A percentile compares a stretch with the other conserved stretches of the same genome.
phyloP scores from a whole-genome alignment of 495 filamentous ascomycete genomes.

The Neurospora sp. region DNA sequence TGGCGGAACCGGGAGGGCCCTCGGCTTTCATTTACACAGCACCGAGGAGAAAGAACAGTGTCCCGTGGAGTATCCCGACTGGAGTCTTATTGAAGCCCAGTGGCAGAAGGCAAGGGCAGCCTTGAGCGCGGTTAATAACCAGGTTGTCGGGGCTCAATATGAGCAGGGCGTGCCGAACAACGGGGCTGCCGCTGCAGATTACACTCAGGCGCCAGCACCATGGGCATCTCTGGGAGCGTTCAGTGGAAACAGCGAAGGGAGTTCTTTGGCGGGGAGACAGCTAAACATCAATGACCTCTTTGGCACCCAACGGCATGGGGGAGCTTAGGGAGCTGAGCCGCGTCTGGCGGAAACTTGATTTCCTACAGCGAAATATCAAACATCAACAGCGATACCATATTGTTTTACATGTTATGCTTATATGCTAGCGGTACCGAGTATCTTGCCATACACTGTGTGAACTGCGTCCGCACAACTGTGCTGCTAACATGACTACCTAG shows the following conservation, averaged over 20 bases:
- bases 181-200: conserved; percentile 2
- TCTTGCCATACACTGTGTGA: background rate
- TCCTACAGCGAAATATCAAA: background rate
- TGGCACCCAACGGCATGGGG: conserved; percentile 3
- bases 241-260: background rate
- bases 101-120: background rate
- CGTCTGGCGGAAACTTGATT: background rate
- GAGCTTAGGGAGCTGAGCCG: background rate
- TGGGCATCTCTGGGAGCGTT: background rate
- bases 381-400: background rate
- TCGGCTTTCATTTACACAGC: background rate
- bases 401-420: background rate
- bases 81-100: background rate
- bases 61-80: background rate
- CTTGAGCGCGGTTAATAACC: background rate
- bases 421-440: background rate
- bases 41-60: background rate
- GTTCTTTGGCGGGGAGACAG: conserved; percentile 12
- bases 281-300: conserved; percentile 25
- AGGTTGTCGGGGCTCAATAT: background rate
- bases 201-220: background rate
- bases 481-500: background rate
- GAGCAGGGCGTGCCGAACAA: conserved; percentile 4
- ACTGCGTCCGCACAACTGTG: background rate
- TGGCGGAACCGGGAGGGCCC: background rate